Evolutionary conservation across 2,329 filamentous ascomycete genomes (phyloP), one percentile per base, ranked within the genome.

Genomic region (Paradendryphiella salina): DNA sequence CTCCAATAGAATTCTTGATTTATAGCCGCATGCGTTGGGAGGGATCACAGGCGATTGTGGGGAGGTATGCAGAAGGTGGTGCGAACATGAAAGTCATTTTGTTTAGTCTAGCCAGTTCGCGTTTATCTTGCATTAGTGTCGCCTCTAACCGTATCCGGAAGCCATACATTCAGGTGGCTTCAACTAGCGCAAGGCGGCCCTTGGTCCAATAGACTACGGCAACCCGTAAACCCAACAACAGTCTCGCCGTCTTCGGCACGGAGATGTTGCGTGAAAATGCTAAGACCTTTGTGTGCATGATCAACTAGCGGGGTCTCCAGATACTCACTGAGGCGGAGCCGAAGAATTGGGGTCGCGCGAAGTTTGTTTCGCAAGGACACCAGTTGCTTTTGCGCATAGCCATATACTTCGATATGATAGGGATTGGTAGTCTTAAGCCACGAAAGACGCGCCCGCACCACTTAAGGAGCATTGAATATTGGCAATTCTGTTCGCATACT

Each of bases 401-500:
- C 11, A 32, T 33, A 11, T 14, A 20, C n/a, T 20, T 33, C 8
- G n/a, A 5, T 20, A n/a, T 21, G 7, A 32, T 21, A 15, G 32
- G 21, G 28, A 41, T 39, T 21, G 21, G 33, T 29, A 49, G 29
- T 32, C 20, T 21, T 14, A 31, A 13, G 18, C 23, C 20, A 31
- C 32, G 43, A 43, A 31, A 36, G 10, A 33, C 28, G 26, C 26
- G 17, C 34, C 50, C 38, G 36, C 37, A 42, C 21, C 29, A 31
- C 20, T 28, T 21, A 17, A 15, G 9, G n/a, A 37, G 17, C 17
- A 21, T 42, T 45, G 23, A 32, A 9, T 23, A 33, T 46, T 33
- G 42, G 35, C 44, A 41, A 37, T 14, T 41, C 39, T 21, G 49
- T 53, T 57, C 40, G 53, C 57, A 53, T 57, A n/a, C 4, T 45